Conservation (phyloP, 2,329 filamentous ascomycete species). For the Pestalotiopsis fici region DNA sequence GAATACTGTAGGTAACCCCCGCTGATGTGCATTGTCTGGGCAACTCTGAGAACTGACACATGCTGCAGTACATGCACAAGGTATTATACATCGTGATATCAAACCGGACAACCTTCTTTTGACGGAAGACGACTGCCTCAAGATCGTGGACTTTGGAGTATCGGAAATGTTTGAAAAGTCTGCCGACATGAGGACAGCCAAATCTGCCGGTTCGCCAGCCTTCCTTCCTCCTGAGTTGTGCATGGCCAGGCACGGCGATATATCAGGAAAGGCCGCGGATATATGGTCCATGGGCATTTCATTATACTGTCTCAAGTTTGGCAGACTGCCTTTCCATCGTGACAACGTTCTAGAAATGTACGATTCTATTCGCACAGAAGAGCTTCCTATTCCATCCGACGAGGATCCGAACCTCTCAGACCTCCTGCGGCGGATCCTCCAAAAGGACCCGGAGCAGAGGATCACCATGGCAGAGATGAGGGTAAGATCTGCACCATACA, state of each 20-base stretch:
- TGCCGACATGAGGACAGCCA: conserved; percentile 84
- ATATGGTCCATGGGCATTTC: conserved; percentile 99
- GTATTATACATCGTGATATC: conserved; percentile 94
- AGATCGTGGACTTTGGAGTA: conserved; percentile 98
- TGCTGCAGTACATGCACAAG: conserved; percentile 78
- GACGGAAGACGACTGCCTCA: conserved; percentile 89
- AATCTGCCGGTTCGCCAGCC: conserved; percentile 91
- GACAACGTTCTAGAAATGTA: conserved; percentile 83
- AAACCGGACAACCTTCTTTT: conserved; percentile 96
- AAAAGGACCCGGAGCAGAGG: conserved; percentile 82
- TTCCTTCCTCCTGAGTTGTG: conserved; percentile 95
- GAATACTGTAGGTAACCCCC: conserved; percentile 73
- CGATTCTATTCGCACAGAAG: conserved; percentile 78
- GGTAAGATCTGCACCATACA: conserved; percentile 51
- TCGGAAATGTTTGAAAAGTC: conserved; percentile 95
- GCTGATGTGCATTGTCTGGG: neutral
- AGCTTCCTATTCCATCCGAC: conserved; percentile 61
- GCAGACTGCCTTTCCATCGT: conserved; percentile 82
- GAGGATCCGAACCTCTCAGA: conserved; percentile 72
- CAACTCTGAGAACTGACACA: neutral
- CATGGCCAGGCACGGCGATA: conserved; percentile 79
- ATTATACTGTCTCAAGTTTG: conserved; percentile 89
- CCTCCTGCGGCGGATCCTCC: conserved; percentile 71
- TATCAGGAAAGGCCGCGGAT: conserved; percentile 87
- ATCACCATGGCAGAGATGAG: conserved; percentile 82